Conservation (phyloP, 805 yeast genomes). For the Ogataea allantospora region DNA sequence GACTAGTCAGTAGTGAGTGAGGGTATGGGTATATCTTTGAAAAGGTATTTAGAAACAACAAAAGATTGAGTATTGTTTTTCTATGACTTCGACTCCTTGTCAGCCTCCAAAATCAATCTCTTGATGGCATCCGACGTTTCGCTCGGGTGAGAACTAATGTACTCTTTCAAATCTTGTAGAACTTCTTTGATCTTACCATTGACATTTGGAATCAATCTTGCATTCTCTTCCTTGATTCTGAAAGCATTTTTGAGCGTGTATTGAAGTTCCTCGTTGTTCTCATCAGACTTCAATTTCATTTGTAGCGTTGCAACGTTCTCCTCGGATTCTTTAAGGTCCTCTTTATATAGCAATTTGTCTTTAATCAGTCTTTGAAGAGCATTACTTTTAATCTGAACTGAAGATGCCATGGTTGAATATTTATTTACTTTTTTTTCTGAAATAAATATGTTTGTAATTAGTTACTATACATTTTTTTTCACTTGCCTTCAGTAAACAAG, state of each 20-base stretch:
- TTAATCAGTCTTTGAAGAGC: slow-evolving; percentile 70
- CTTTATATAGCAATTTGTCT: slow-evolving; percentile 61
- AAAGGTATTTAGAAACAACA: background rate
- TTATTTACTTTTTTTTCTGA: background rate
- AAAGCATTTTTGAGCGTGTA: slow-evolving; percentile 27
- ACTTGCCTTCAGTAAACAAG: slow-evolving; percentile 16
- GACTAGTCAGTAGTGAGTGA: background rate
- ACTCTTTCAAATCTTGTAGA: slow-evolving; percentile 24
- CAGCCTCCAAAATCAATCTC: slow-evolving; percentile 26
- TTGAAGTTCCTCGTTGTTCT: slow-evolving; percentile 25
- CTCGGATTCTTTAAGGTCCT: slow-evolving; percentile 46
- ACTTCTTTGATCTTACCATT: slow-evolving; percentile 25
- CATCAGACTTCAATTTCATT: slow-evolving; percentile 14
- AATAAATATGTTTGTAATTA: background rate
- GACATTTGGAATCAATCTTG: slow-evolving; percentile 28
- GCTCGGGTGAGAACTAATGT: slow-evolving; percentile 18
- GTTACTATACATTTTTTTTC: background rate
- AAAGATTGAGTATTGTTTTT: too few relatives aligned
- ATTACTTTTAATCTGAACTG: slow-evolving; percentile 65
- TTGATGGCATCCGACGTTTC: slow-evolving; percentile 22
- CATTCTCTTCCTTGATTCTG: slow-evolving; percentile 30
- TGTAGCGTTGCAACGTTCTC: slow-evolving; percentile 12
- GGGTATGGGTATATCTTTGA: background rate
- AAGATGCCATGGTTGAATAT: slow-evolving; percentile 50
- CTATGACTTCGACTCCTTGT: slow-evolving; percentile 11